Percentiles rank a stretch among this genome's conserved stretches.
These are phyloP conservation scores for Phytophthora foliorum DNA, from an alignment of 352 stramenopile genomes.

Conservation along the genomic window DNA sequence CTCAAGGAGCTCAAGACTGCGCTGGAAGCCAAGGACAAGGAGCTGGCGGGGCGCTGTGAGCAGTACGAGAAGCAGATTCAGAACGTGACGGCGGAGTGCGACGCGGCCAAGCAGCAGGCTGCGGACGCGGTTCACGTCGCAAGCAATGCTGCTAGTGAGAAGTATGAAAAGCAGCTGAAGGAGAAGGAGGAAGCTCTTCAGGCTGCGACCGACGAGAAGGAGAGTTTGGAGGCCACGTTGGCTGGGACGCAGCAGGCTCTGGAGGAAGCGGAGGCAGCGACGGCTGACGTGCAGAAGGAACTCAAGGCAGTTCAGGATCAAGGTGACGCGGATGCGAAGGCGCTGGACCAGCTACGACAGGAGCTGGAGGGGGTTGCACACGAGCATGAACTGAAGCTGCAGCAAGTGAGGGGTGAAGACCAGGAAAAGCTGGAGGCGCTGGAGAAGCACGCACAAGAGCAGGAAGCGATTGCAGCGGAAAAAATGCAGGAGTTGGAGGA, in stretches of 20 bases:
- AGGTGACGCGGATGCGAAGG: slow-evolving; percentile 23
- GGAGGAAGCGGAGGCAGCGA: slow-evolving; percentile 18
- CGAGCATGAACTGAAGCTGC: slow-evolving; percentile 36
- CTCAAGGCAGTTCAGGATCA: slow-evolving; percentile 45
- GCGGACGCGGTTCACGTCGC: slow-evolving; percentile 39
- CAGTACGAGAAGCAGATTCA: slow-evolving; percentile 53
- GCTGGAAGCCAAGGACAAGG: slow-evolving; percentile 51
- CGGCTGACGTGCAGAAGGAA: slow-evolving; percentile 22
- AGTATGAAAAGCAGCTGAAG: slow-evolving; percentile 46
- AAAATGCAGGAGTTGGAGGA: slow-evolving; percentile 72
- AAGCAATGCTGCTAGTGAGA: slow-evolving; percentile 37
- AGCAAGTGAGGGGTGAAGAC: slow-evolving; percentile 26
- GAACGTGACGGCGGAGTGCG: slow-evolving; percentile 43
- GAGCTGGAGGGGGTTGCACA: slow-evolving; percentile 21
- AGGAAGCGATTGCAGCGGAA: slow-evolving; percentile 35
- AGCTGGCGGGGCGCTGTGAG: slow-evolving; percentile 44
- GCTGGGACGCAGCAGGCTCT: slow-evolving; percentile 44
- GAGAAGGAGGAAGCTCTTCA: slow-evolving; percentile 42
- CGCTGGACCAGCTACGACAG: slow-evolving; percentile 28
- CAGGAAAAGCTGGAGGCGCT: slow-evolving; percentile 28
- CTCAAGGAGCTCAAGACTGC: slow-evolving; percentile 47
- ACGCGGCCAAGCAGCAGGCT: slow-evolving; percentile 47
- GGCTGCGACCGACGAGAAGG: slow-evolving; percentile 25
- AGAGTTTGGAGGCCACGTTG: slow-evolving; percentile 42
- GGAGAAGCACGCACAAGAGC: slow-evolving; percentile 34